These are phyloP conservation scores for Russula virescens DNA, from an alignment of 768 basidiomycete genomes.

Conservation along the genomic window DNA sequence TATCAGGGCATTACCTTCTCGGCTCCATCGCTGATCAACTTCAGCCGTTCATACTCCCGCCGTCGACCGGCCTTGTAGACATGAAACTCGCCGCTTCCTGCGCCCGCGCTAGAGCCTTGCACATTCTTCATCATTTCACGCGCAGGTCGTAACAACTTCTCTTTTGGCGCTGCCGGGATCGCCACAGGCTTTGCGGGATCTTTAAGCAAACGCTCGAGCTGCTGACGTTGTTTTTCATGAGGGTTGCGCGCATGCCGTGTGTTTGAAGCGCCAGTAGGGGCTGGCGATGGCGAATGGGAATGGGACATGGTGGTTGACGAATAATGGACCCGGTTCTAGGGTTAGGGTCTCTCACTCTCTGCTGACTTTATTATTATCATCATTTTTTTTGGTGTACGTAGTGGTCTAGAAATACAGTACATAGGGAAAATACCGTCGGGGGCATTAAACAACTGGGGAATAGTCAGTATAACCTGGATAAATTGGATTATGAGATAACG, in stretches of 20 bases:
- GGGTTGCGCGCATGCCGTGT: conserved; percentile 45
- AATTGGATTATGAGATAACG: conserved; percentile 31
- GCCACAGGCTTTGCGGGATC: conserved; percentile 81
- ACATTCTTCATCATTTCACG: conserved; percentile 99
- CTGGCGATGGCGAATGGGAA: conserved; percentile 30
- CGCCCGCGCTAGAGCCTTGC: conserved; percentile 94
- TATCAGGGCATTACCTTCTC: conserved; percentile 52
- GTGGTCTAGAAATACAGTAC: conserved; percentile 5
- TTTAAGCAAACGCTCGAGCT: conserved; percentile 85
- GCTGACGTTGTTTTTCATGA: conserved; percentile 48
- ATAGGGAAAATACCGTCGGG: not conserved
- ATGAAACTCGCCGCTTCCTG: conserved; percentile 96
- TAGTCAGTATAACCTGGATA: not conserved
- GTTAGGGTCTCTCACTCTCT: conserved; percentile 11
- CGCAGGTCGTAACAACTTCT: conserved; percentile 73
- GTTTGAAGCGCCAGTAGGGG: conserved; percentile 25
- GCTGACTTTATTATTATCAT: not conserved
- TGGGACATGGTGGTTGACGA: conserved; percentile 24
- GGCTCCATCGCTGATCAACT: conserved; percentile 78
- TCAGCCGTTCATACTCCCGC: conserved; percentile 92
- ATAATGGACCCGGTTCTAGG: not conserved
- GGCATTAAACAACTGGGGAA: conserved; percentile 12
- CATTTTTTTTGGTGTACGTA: not conserved
- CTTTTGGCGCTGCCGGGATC: conserved; percentile 75
- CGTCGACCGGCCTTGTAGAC: conserved; percentile 95